phyloP scores from a whole-genome alignment of 768 basidiomycete genomes.

The Gloeostereum incarnatum region DNA sequence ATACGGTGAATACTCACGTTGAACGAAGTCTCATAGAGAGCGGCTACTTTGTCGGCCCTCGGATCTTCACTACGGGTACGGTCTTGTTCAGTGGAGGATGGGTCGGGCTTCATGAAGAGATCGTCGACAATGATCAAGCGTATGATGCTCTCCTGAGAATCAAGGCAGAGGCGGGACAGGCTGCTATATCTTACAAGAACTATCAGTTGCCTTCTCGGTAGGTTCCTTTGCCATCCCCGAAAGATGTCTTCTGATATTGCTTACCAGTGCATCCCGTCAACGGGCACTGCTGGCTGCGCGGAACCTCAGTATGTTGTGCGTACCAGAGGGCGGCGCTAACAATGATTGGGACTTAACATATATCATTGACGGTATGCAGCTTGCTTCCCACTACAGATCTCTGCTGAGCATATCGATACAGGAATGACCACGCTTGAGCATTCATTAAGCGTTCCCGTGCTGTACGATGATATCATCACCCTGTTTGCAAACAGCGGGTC shows the following conservation, averaged over 20 bases:
- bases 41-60: constrained; percentile 58
- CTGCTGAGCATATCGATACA: constrained; percentile 13
- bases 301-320: constrained; percentile 57
- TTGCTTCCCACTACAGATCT: not conserved
- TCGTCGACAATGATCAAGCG: constrained; percentile 53
- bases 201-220: constrained; percentile 67
- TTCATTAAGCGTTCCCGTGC: constrained; percentile 49
- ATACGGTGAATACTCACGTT: constrained; percentile 49
- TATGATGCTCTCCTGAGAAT: constrained; percentile 55
- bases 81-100: constrained; percentile 49
- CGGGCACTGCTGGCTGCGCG: constrained; percentile 50
- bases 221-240: constrained; percentile 7
- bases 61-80: constrained; percentile 63
- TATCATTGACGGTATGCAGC: constrained; percentile 53
- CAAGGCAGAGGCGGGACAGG: constrained; percentile 63
- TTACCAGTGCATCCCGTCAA: constrained; percentile 48
- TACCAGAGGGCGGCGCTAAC: constrained; percentile 75
- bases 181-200: constrained; percentile 70
- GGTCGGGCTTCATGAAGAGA: constrained; percentile 46
- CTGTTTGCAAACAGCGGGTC: constrained; percentile 62
- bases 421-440: constrained; percentile 77
- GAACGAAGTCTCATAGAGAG: constrained; percentile 64
- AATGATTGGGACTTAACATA: constrained; percentile 74
- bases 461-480: constrained; percentile 60
- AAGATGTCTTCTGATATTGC: not conserved